Evolutionary conservation across 495 filamentous ascomycete genomes (phyloP), one percentile per base, ranked within the genome.

Genomic region (Bacidia rubella): DNA sequence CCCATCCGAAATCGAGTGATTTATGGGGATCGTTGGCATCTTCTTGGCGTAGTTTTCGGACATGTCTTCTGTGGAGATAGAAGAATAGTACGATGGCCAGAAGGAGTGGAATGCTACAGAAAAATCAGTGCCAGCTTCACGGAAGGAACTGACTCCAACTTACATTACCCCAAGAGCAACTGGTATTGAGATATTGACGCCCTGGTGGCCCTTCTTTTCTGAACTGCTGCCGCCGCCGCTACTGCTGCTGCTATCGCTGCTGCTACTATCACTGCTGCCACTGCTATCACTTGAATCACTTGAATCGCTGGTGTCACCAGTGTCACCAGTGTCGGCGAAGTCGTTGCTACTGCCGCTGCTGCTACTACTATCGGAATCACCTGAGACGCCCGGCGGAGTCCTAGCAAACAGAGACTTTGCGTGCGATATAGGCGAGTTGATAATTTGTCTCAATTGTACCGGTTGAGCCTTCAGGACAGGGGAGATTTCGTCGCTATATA

Each of bases 1-100:
- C 73, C 65, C 95, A 67, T 25, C 92, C 92, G 64, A 97, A 98
- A 65, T 98, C 92, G 62, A 97, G 76, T 1, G 87, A 95, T 62
- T 83, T 93, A 65, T 93, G 86, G 58, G 86, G 85, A 63, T 96
- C 90, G 54, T 85, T 79, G 26, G 74, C 73, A 65, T 98, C 92
- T 70, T 98, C 92, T 39, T 70, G 69, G 54, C 74, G 72, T 54
- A 89, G 76, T 57, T 77, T 90, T 58, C 78, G 77, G 15, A 85
- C 70, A 59, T 86, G 82, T 63, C 85, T 74, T 12, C 85, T 78
- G 60, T 95, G 88, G 26, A 98, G 73, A 58, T 78, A 83, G 50
- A 90, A 54, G 45, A 95, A 73, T 23, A 86, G 73, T 21, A 81
- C 54, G 5, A 86, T 61, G 12, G 84, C 86, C 57, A 73, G 66